These are phyloP conservation scores for Leccinum subgranulosum DNA, from an alignment of 768 basidiomycete species.

Conservation along the genomic window DNA sequence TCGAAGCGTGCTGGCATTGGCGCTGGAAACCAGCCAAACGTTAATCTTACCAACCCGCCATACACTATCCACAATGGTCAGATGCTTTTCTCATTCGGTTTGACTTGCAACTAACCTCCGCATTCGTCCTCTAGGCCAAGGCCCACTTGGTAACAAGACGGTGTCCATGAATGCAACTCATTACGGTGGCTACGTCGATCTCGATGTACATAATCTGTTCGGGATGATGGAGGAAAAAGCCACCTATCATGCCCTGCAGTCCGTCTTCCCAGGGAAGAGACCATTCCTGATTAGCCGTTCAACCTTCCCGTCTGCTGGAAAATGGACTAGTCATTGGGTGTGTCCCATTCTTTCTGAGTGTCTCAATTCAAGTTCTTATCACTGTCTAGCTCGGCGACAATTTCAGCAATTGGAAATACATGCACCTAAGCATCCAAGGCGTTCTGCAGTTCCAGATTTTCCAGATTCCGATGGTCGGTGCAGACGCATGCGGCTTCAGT, in stretches of 20 bases:
- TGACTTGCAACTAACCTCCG: background rate
- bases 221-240: slow-evolving; percentile 70
- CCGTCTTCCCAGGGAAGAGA: slow-evolving; percentile 53
- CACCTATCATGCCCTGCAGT: slow-evolving; percentile 55
- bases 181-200: slow-evolving; percentile 54
- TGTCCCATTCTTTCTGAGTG: background rate
- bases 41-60: slow-evolving; percentile 56
- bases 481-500: slow-evolving; percentile 52
- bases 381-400: slow-evolving; percentile 66
- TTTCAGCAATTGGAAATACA: slow-evolving; percentile 69
- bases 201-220: slow-evolving; percentile 70
- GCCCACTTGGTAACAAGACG: slow-evolving; percentile 50
- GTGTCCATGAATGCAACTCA: slow-evolving; percentile 74
- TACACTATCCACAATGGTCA: slow-evolving; percentile 73
- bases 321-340: slow-evolving; percentile 74
- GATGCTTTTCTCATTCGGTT: slow-evolving; percentile 4
- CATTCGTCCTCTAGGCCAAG: slow-evolving; percentile 37
- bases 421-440: slow-evolving; percentile 69
- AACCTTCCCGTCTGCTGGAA: slow-evolving; percentile 65
- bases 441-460: slow-evolving; percentile 81
- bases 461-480: slow-evolving; percentile 82
- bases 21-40: slow-evolving; percentile 43
- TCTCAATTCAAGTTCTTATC: background rate
- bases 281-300: slow-evolving; percentile 73
- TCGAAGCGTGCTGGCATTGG: slow-evolving; percentile 44